Evolutionary conservation across 345 rosid genomes (phyloP), one percentile per base, ranked within the genome.

Genomic region (Punica granatum): DNA sequence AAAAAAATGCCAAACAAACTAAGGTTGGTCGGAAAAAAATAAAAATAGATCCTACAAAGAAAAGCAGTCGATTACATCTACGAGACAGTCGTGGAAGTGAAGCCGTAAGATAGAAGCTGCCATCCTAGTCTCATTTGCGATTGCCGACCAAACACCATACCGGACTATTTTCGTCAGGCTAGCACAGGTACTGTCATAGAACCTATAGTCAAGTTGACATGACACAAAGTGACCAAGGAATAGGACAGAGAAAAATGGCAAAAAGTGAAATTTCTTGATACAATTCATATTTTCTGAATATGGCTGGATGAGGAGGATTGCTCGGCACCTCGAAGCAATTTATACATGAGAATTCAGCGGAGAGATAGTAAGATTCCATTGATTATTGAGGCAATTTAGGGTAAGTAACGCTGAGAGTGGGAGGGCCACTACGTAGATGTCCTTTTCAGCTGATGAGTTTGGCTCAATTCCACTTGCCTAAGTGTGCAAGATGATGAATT

Each of bases 1-100:
- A 46, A 18, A 18, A 21, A 1, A 8, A 49, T 51, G 58, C 30
- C 26, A 51, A 51, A 8, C n/a, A 51, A 51, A 12, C 21, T 6
- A 10, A 51, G 58, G 28, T 51, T 37, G 7, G 11, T 37, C 42
- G 42, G n/a, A n/a, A n/a, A 37, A 51, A n/a, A 51, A 23, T 6
- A 23, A n/a, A n/a, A 6, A 51, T 23, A 51, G 58, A 51, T 51
- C 30, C 58, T 51, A 6, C 2, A 56, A 30, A 26, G 36, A 49
- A 26, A 43, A 49, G 60, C n/a, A 19, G 26, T 33, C 0, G 11
- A 39, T 78, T 88, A 85, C 93, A 64, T 84, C 76, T 26, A 85
- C 87, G 36, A 88, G 74, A 66, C 93, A 85, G 70, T 88, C 90
- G 65, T 88, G 93, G 79, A 85, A 85, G 71, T 85, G 89, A 72